Evolutionary conservation across 169 alveolate genomes (phyloP).

Genomic region (Eimeria tenella): DNA sequence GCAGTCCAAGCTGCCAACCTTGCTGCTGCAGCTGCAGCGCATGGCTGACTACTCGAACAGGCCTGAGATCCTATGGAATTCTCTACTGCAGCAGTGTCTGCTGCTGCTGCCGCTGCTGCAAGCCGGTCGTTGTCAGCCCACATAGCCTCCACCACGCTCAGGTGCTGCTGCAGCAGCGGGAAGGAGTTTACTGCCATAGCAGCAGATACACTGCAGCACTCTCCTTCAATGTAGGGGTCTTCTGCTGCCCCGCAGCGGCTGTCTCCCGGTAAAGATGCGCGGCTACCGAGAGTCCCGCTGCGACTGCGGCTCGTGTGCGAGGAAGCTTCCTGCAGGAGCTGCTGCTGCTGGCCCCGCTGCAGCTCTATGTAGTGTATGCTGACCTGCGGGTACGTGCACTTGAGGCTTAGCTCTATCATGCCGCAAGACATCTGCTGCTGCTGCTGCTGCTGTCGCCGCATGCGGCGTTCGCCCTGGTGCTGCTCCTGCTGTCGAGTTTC

Average conservation of each 20-base stretch:
- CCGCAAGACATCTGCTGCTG: slow-evolving; percentile 60
- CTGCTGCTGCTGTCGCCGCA: slow-evolving; percentile 41
- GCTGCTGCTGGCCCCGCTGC: slow-evolving; percentile 63
- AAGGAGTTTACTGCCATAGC: slow-evolving; percentile 29
- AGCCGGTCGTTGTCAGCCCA: slow-evolving; percentile 50
- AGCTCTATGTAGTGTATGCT: slow-evolving; percentile 56
- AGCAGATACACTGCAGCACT: slow-evolving; percentile 21
- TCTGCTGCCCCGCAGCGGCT: not conserved
- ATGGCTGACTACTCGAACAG: slow-evolving; percentile 14
- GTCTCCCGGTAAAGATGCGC: slow-evolving; percentile 50
- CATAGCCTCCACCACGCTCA: slow-evolving; percentile 48
- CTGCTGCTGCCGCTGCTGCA: slow-evolving; percentile 57
- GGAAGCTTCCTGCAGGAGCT: slow-evolving; percentile 53
- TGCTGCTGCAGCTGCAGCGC: slow-evolving; percentile 56
- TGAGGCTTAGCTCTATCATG: not conserved
- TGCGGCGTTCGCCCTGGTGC: slow-evolving; percentile 18
- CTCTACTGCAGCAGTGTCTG: slow-evolving; percentile 35
- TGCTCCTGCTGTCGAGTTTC: not conserved
- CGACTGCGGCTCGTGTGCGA: not conserved
- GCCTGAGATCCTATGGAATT: not conserved
- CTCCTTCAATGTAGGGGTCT: slow-evolving; percentile 11
- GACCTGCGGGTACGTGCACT: slow-evolving; percentile 57
- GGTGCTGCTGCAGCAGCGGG: slow-evolving; percentile 71
- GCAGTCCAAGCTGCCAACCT: slow-evolving; percentile 63
- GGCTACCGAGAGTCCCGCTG: slow-evolving; percentile 1